A percentile compares a stretch with the other conserved stretches of the same genome.
These are phyloP conservation scores for Amanita rimosa DNA, from an alignment of 768 basidiomycete genomes.

Conservation along the genomic window DNA sequence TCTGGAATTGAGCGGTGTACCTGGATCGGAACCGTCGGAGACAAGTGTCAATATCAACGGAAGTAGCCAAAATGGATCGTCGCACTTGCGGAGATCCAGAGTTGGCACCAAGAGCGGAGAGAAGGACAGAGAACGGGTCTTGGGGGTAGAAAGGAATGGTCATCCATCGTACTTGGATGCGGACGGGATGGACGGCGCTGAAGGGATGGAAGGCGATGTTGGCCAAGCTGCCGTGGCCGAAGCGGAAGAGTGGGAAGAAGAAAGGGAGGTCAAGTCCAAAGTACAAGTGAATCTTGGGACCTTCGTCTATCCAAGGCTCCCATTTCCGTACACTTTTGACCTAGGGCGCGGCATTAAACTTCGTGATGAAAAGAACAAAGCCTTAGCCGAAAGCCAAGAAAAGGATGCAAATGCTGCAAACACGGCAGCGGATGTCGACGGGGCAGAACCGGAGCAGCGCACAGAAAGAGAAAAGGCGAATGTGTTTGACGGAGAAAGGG, in stretches of 20 bases:
- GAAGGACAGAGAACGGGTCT: slow-evolving; percentile 5
- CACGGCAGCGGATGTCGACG: slow-evolving; percentile 10
- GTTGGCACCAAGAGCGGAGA: slow-evolving; percentile 4
- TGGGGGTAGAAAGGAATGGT: neutral
- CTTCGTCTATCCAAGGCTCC: slow-evolving; percentile 44
- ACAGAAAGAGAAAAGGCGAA: slow-evolving; percentile 5
- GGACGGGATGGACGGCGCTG: neutral
- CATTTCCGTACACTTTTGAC: slow-evolving; percentile 47
- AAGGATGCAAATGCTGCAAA: slow-evolving; percentile 8
- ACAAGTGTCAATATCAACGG: neutral
- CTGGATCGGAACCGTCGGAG: slow-evolving; percentile 7
- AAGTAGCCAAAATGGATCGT: neutral
- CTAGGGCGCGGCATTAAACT: slow-evolving; percentile 17
- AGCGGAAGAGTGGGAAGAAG: slow-evolving; percentile 14
- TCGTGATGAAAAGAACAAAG: slow-evolving; percentile 8
- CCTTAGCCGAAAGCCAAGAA: slow-evolving; percentile 6
- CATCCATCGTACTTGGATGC: neutral
- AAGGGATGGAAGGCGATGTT: slow-evolving; percentile 9
- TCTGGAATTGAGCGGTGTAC: neutral
- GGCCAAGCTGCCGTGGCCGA: slow-evolving; percentile 10
- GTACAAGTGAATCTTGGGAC: slow-evolving; percentile 37
- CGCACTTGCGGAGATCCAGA: slow-evolving; percentile 1
- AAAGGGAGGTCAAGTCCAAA: slow-evolving; percentile 15
- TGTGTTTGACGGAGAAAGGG: neutral
- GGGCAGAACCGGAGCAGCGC: slow-evolving; percentile 9